A percentile compares a stretch with the other conserved stretches of the same genome.
These are phyloP conservation scores for Ceratocystis ficicola DNA, from an alignment of 2,329 filamentous ascomycete genomes.

Conservation along the genomic window DNA sequence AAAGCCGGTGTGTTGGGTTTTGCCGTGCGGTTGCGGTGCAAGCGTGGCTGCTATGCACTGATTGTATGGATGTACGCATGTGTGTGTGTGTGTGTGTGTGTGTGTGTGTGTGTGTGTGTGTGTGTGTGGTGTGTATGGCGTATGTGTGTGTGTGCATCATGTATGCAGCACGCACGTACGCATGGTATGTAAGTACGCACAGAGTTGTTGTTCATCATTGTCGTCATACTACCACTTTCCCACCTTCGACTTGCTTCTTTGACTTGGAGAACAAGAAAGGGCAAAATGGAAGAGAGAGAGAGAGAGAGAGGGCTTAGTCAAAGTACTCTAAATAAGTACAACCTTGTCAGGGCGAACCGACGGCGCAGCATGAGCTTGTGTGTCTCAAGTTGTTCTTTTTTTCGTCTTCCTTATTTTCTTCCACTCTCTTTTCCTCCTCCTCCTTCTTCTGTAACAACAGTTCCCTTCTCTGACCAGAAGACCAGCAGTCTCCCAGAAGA, in stretches of 20 bases:
- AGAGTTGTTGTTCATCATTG: neutral
- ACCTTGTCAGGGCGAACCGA: slow-evolving; percentile 3
- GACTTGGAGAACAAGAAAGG: neutral
- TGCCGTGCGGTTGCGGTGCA: neutral
- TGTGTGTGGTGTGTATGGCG: too few relatives aligned
- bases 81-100: too few relatives aligned
- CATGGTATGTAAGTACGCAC: too few relatives aligned
- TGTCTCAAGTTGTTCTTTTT: neutral
- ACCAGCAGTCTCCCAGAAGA: neutral
- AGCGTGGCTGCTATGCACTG: neutral
- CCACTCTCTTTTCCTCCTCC: neutral
- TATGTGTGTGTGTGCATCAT: too few relatives aligned
- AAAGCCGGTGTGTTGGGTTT: slow-evolving; percentile 8
- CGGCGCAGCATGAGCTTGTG: slow-evolving; percentile 8
- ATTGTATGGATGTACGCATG: neutral
- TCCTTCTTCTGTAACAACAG: neutral
- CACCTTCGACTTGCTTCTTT: too few relatives aligned
- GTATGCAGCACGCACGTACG: too few relatives aligned
- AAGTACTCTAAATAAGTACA: neutral
- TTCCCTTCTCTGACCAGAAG: neutral
- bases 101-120: too few relatives aligned
- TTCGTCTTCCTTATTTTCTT: neutral
- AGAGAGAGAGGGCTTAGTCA: neutral
- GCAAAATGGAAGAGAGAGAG: neutral
- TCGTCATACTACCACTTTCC: neutral